Evolutionary conservation across 116 monocot genomes (phyloP), one percentile per base, ranked within the genome.

Genomic region (Posidonia oceanica): DNA sequence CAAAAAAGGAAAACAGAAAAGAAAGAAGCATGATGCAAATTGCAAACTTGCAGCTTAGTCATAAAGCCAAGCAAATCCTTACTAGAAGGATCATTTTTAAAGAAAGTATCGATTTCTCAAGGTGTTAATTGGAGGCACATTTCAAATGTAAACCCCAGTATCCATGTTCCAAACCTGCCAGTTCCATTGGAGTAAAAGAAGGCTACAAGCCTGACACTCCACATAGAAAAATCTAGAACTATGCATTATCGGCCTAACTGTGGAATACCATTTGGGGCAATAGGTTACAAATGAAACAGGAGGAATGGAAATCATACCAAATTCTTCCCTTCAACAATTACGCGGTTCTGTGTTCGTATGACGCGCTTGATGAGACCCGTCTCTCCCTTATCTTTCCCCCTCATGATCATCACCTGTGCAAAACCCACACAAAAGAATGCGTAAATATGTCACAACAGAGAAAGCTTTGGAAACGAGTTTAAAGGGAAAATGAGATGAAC

Each of bases 351-450:
- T 38, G 95, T 78, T 7, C 86, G 84, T 63, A 96, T 80, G 23
- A 96, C 91, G 12, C 86, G 86, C 74, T 96, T 96, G 75, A 96
- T 88, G 54, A 77, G 3, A 15, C 91, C 95, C 1, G 83, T 83
- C 78, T 96, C 91, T 15, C 95, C 95, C 74, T 88, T 88, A 73
- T 96, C 95, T 55, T 96, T 96, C 57, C 95, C 95, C 68, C 95
- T 79, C 57, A 85, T 96, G 62, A 96, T 96, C 95, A 91, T 91
- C 70, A 96, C 95, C 95, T 96, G 54, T 14, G 62, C 68, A 68
- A 13, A 53, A 36, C 8, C 12, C 51, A 53, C n/a, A 29, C 1
- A 7, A 52, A 14, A 11, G 18, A 68, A 68, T 12, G 23, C 53
- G 18, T 54, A 5, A 5, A 53, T 36, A 52, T 17, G 4, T 11